Base-by-base conservation (phyloP, 2,329 filamentous ascomycete species). In the Neocucurbitaria cava region DNA sequence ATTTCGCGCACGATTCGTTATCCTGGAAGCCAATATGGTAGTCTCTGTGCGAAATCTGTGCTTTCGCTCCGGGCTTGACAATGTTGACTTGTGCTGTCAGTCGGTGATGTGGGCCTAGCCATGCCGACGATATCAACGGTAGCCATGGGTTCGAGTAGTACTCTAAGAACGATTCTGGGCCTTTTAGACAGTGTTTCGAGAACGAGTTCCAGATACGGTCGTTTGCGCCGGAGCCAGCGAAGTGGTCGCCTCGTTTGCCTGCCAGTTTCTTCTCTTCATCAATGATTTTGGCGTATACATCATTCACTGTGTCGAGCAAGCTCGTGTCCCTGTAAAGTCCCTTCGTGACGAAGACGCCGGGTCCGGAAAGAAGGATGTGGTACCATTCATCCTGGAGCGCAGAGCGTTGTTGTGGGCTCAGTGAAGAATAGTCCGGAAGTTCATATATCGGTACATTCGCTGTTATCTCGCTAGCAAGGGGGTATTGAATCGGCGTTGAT, bases 171-270 rank as follows among this genome's bases (percentile, higher is more conserved):
- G 81, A 83, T 0, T 65, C 39, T 0, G 85, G 81, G 56, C 86
- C 79, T 24, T 74, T 65, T 2, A 83, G 68, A 18, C 79, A 82
- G 63, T 88, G 86, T 65, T 88, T 89, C 58, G 81, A 81, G 71
- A 88, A 85, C 0, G 85, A 85, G 73, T 88, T 88, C 85, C 85
- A 89, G 74, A 88, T 87, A 9, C 86, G 80, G 49, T 83, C 78
- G 65, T 88, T 88, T 21, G 79, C 78, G 20, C 82, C 82, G 2
- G 78, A 76, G 4, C 78, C 72, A 1, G 85, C 84, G 69, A 88
- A 88, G 64, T 88, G 86, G 68, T 88, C 86, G 20, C 86, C 86
- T 46, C 81, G 80, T 41, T 63, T 62, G 1, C 69, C 55, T 45
- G 21, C 68, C 69, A 20, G 65, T 43, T 69, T 86, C 81, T 83